Percentiles rank a stretch among this genome's conserved stretches.
Evolutionary conservation across 73 alveolate species (phyloP).

Genomic region (Breviolum minutum): DNA sequence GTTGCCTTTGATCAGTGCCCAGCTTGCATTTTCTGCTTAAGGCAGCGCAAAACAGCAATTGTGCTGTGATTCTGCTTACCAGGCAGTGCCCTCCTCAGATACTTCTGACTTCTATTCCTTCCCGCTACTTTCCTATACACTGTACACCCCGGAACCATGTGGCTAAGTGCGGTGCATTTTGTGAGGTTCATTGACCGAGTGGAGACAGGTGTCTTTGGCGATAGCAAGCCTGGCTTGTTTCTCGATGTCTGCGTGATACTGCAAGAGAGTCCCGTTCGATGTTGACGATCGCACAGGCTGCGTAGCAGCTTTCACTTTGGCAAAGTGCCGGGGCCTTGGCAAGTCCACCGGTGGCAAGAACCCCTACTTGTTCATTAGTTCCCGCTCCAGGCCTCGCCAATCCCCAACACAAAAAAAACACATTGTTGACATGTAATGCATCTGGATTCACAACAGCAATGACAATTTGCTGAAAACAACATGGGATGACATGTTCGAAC

Average conservation of each 20-base stretch:
- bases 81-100: conserved; percentile 14
- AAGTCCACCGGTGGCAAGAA: background rate
- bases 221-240: conserved; percentile 53
- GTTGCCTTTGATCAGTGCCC: background rate
- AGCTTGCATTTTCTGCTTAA: background rate
- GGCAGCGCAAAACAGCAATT: conserved; percentile 86
- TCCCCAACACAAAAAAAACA: background rate
- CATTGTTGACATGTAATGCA: too few species aligned
- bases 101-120: too few species aligned
- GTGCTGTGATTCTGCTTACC: conserved; percentile 76
- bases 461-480: background rate
- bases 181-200: conserved; percentile 75
- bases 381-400: too few species aligned
- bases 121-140: too few species aligned
- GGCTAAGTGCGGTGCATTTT: background rate
- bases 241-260: background rate
- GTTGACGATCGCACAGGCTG: background rate
- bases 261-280: too few species aligned
- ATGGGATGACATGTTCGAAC: background rate
- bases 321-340: conserved; percentile 27
- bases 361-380: background rate
- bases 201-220: conserved; percentile 81
- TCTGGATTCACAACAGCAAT: too few species aligned
- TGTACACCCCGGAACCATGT: too few species aligned
- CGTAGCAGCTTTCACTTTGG: conserved; percentile 80